Base-by-base conservation (phyloP, 2,329 filamentous ascomycete species). In the Pezicula rhizophila region DNA sequence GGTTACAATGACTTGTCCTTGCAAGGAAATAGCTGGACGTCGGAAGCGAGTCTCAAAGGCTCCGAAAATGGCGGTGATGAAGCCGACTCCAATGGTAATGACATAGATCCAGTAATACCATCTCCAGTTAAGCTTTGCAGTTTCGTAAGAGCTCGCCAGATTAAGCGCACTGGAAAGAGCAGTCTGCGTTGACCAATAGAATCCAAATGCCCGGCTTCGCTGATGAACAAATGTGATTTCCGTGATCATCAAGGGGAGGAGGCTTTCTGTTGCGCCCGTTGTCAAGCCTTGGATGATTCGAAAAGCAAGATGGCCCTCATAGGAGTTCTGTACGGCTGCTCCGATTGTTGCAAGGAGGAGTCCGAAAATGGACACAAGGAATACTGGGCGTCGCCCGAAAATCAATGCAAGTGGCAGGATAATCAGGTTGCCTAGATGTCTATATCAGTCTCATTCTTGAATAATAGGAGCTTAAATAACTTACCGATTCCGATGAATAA, bases 71-170 rank as follows among this genome's bases (percentile, higher is more conserved):
- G 68, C 55, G 23, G 71, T 46, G 52, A 75, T 42, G 8, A 70
- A 54, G 1, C 67, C 66, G 5, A 64, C 45, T 8, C 56, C 66
- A 8, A 64, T 55, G 4, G 68, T 60, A 37, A 68, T 66, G 8
- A 60, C 62, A 17, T 67, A 67, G 1, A 70, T 60, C 65, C 66
- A 69, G 43, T 71, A 72, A 53, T 68, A 71, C 64, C 66, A 70
- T 25, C 67, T 56, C 68, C 69, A 71, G 1, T 61, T 61, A 0
- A 66, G 54, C 3, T 61, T 61, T 1, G 61, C 66, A 1, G 61
- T 64, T 34, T 68, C 56, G 41, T 70, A 70, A 5, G 64, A 67
- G 2, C 57, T 58, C 2, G 63, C 64, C 5, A 71, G 57, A 18
- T 64, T 65, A 25, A 71, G 59, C 2, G 50, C 53, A 6, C 59